Evolutionary conservation across 495 filamentous ascomycete species (phyloP).

Genomic region (Mytilinidion resinicola): DNA sequence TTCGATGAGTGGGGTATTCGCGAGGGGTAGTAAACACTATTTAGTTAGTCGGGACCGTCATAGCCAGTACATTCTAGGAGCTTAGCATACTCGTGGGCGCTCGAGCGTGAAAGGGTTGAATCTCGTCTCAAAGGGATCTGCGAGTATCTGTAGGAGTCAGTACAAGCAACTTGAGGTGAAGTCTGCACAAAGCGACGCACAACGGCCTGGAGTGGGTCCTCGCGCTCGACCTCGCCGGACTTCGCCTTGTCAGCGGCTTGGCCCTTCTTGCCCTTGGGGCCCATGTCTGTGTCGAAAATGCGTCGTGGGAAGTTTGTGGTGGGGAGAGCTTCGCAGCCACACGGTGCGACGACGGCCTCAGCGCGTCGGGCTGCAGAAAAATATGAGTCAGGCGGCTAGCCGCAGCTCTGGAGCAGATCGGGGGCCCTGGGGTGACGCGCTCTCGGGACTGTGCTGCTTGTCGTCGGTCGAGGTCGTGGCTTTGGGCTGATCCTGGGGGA

Average conservation of each 20-base stretch:
- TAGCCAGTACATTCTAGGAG: background rate
- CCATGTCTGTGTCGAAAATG: conserved; percentile 29
- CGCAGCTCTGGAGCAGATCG: no score
- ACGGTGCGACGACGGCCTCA: no score
- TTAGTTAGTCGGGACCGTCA: conserved; percentile 12
- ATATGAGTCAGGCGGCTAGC: no score
- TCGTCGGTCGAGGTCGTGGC: background rate
- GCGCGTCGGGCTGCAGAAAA: no score
- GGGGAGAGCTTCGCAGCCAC: no score
- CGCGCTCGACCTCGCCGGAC: conserved; percentile 57
- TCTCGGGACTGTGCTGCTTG: no score
- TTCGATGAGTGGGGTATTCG: conserved; percentile 90
- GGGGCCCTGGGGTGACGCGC: no score
- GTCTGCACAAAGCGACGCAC: conserved; percentile 44
- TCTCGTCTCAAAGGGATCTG: conserved; percentile 87
- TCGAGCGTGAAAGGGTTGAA: conserved; percentile 88
- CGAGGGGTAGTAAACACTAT: conserved; percentile 89
- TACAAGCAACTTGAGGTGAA: background rate
- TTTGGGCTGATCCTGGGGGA: background rate
- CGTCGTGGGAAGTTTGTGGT: background rate
- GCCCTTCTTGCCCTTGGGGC: conserved; percentile 52
- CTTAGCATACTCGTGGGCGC: conserved; percentile 66
- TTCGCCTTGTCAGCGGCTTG: conserved; percentile 56
- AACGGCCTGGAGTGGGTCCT: conserved; percentile 86
- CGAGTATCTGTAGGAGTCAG: conserved; percentile 47